Base-by-base conservation (phyloP, 2,329 filamentous ascomycete genomes). In the Penicillium digitatum region DNA sequence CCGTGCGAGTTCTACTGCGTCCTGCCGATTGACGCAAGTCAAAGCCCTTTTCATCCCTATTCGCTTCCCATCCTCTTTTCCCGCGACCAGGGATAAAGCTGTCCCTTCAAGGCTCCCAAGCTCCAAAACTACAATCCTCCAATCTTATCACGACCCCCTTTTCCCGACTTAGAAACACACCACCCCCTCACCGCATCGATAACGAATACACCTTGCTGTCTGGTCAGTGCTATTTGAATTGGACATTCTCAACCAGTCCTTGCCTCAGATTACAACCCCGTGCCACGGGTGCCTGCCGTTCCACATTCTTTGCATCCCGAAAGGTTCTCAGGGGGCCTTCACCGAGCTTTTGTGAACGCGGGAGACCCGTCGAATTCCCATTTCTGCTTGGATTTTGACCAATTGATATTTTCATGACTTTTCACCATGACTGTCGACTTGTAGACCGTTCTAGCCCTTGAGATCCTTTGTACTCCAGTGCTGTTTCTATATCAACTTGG, bases 371-470 rank as follows among this genome's bases (percentile, higher is more conserved):
- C 43, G 35, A 55, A 57, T 53, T 51, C 53, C 52, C 31, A 54
- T 56, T 42, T 52, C 40, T 24, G 55, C 42, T 46, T 62, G 56
- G 54, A 58, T 61, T 56, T 62, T 50, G 49, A 53, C 46, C 37
- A 20, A 52, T 59, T 63, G 52, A 63, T 50, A 52, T 64, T 55
- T 55, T 54, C 55, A 42, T 46, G 52, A 49, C 55, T 59, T 54
- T 47, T 63, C 64, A 66, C 57, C 24, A 72, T 72, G 69, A 63
- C 66, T 61, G 60, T 70, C 65, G 53, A 67, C 55, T 62, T 70
- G 66, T 72, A 71, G 64, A 61, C 49, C 26, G 26, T 46, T 43
- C 56, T 48, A 45, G 50, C 56, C 52, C 39, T 53, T 59, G 45
- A 46, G 50, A 46, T 58, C 56, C 47, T 55, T 52, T 54, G 64